A percentile compares a stretch with the other conserved stretches of the same genome.
Evolutionary conservation across 2,329 filamentous ascomycete genomes (phyloP).

Genomic region (Clonostachys byssicola): DNA sequence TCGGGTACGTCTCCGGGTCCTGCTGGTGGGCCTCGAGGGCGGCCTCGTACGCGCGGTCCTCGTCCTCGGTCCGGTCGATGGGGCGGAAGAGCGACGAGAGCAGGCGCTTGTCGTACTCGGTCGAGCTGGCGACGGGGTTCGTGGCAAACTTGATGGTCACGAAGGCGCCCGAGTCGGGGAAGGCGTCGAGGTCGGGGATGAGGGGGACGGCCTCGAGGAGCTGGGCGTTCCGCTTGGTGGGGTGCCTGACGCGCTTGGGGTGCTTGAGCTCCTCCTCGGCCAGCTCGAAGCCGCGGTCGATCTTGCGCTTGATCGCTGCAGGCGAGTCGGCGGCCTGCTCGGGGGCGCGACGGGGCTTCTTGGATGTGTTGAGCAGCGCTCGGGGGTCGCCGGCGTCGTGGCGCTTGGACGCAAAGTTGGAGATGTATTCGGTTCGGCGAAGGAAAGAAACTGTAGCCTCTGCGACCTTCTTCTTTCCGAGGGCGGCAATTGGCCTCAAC

Average conservation of each 20-base stretch:
- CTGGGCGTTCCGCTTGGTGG: slow-evolving; percentile 52
- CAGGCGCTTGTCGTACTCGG: slow-evolving; percentile 55
- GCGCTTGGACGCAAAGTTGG: slow-evolving; percentile 51
- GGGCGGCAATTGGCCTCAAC: slow-evolving; percentile 74
- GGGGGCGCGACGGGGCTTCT: slow-evolving; percentile 42
- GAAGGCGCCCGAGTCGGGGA: slow-evolving; percentile 66
- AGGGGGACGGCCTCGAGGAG: slow-evolving; percentile 57
- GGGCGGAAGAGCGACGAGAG: slow-evolving; percentile 59
- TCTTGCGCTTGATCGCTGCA: slow-evolving; percentile 65
- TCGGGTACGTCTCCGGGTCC: slow-evolving; percentile 51
- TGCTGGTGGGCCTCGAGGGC: slow-evolving; percentile 49
- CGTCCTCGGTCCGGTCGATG: slow-evolving; percentile 48
- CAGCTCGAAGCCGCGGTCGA: slow-evolving; percentile 55
- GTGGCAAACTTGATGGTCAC: slow-evolving; percentile 66
- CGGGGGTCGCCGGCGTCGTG: slow-evolving; percentile 36
- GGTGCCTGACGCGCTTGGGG: slow-evolving; percentile 50
- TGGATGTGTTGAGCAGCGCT: slow-evolving; percentile 19
- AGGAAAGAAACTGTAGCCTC: slow-evolving; percentile 87
- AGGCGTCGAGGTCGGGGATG: slow-evolving; percentile 63
- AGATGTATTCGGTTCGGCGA: slow-evolving; percentile 93
- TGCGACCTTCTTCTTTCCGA: slow-evolving; percentile 77
- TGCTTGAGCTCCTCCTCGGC: slow-evolving; percentile 51
- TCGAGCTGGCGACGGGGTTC: slow-evolving; percentile 51
- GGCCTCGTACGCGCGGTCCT: slow-evolving; percentile 45
- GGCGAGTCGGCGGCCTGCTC: slow-evolving; percentile 57